phyloP scores from a whole-genome alignment of 805 yeast species.

The Zygoascus ofunaensis region DNA sequence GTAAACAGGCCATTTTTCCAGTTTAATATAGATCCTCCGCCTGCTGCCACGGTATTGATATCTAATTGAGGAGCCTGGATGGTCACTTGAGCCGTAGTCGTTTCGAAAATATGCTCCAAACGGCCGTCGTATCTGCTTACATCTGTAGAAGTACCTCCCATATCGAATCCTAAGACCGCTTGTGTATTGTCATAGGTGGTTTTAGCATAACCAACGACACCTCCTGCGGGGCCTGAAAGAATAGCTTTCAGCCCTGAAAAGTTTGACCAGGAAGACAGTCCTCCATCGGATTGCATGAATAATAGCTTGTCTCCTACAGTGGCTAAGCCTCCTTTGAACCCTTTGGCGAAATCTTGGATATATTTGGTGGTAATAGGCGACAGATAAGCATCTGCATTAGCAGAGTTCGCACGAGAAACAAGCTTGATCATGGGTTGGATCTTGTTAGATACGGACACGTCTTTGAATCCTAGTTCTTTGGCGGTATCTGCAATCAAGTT shows the following conservation, averaged over 20 bases:
- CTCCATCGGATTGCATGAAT: constrained; percentile 97
- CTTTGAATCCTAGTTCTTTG: constrained; percentile 51
- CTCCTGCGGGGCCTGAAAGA: constrained; percentile 96
- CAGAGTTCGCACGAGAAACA: constrained; percentile 66
- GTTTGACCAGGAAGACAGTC: constrained; percentile 70
- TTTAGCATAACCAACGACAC: constrained; percentile 85
- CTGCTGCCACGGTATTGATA: constrained; percentile 77
- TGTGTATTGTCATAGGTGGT: constrained; percentile 50
- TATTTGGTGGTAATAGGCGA: constrained; percentile 71
- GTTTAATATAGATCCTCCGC: constrained; percentile 64
- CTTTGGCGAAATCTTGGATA: constrained; percentile 49
- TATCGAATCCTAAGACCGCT: constrained; percentile 74
- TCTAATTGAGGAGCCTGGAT: constrained; percentile 80
- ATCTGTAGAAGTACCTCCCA: constrained; percentile 90
- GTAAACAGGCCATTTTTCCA: constrained; percentile 66
- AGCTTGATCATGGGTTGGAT: constrained; percentile 73
- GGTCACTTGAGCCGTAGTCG: constrained; percentile 73
- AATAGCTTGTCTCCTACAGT: constrained; percentile 28
- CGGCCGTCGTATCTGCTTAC: constrained; percentile 65
- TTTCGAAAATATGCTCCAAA: constrained; percentile 72
- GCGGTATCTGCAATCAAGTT: constrained; percentile 51
- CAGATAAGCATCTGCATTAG: constrained; percentile 73
- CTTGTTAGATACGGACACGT: constrained; percentile 59
- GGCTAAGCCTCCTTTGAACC: constrained; percentile 45
- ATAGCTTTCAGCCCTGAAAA: constrained; percentile 87